Conservation (phyloP, 164 flowering plant species). For the Platanus orientalis region DNA sequence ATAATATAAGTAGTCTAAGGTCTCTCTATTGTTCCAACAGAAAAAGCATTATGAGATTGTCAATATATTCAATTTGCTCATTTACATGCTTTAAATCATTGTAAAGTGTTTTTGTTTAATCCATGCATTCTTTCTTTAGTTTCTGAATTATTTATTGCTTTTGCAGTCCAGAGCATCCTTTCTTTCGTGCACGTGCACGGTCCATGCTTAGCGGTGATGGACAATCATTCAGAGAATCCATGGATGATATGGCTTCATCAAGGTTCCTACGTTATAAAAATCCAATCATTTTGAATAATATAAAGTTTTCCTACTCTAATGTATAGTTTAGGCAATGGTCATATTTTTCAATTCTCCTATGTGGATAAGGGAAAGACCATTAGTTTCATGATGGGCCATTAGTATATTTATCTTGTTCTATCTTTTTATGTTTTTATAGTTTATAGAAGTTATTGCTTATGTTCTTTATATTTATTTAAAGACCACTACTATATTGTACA, state of each 20-base stretch:
- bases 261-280: conserved; percentile 43
- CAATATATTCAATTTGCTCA: background rate
- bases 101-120: background rate
- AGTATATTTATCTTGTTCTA: background rate
- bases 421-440: background rate
- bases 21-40: no score
- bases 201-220: conserved; percentile 91
- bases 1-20: no score
- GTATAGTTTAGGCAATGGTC: background rate
- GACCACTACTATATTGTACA: no score
- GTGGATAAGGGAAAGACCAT: background rate
- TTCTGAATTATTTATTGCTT: background rate
- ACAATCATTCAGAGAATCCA: conserved; percentile 60
- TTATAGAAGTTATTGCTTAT: no score
- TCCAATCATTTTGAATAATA: background rate
- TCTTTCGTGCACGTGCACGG: conserved; percentile 70
- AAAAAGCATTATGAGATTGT: no score
- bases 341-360: background rate
- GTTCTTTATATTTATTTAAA: no score
- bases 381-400: background rate
- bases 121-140: background rate
- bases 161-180: conserved; percentile 97
- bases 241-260: conserved; percentile 56
- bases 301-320: background rate
- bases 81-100: background rate